Evolutionary conservation across 2,329 filamentous ascomycete species (phyloP), one percentile per base, ranked within the genome.

Genomic region (Knoxdaviesia proteae): DNA sequence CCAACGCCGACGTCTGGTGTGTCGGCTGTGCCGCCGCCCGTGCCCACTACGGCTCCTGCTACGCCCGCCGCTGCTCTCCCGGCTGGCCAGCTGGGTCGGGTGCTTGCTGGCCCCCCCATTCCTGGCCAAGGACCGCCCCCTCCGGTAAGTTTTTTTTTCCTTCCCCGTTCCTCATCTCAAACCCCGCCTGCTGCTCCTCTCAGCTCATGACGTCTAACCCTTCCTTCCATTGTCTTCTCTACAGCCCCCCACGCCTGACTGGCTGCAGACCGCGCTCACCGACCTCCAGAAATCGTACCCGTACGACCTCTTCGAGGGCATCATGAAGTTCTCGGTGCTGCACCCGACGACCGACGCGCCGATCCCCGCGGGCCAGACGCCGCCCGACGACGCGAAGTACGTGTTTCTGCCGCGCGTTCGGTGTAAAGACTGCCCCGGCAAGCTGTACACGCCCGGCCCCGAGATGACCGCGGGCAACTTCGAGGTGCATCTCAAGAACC

Each of bases 341-440:
- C 80, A 93, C 56, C 71, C 71, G 7, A 65, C 71, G 40, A 87
- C 81, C 3, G 74, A 80, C 47, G 61, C 71, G 20, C 73, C 77
- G 29, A 68, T 81, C 41, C 64, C 75, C 34, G 48, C 52, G 7
- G 67, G 65, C 35, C 64, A 69, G 38, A 63, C 67, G 10, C 61
- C 69, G 6, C 77, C 70, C 43, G 64, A 68, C 47, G 72, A 80
- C 47, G 65, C 84, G 47, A 82, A 80, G 52, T 84, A 80, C 51
- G 81, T 82, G 60, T 96, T 80, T 60, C 67, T 94, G 41, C 90
- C 90, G 6, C 71, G 90, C 41, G 94, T 98, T 48, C 72, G 84
- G 45, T 98, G 90, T 57, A 74, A 80, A 39, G 90, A 98, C 58
- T 96, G 90, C 56, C 84, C 84, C 0, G 84, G 84, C 32, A 96